Conservation (phyloP, 1,284 basidiomycete species). For the Athelia sp. region DNA sequence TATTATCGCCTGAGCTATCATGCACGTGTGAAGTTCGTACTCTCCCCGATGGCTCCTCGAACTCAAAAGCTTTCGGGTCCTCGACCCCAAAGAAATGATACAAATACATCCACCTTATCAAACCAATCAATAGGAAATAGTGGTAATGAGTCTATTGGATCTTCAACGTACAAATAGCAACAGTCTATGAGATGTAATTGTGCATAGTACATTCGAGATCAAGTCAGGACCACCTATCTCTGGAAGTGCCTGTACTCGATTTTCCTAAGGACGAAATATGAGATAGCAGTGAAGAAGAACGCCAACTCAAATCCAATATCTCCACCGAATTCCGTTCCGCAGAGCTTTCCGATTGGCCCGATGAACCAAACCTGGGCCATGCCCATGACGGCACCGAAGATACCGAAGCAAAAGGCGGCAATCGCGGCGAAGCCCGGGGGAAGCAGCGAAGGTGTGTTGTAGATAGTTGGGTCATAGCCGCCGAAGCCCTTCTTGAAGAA, state of each 20-base stretch:
- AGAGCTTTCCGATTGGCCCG: constrained; percentile 19
- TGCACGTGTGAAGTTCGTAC: no score
- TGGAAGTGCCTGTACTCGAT: not conserved
- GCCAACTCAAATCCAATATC: constrained; percentile 28
- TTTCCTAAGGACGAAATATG: constrained; percentile 13
- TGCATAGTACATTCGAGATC: no score
- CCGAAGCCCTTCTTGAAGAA: constrained; percentile 27
- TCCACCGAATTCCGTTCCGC: constrained; percentile 10
- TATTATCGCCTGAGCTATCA: no score
- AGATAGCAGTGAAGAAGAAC: constrained; percentile 21
- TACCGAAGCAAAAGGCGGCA: constrained; percentile 18
- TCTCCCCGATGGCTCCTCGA: no score
- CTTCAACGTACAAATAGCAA: no score
- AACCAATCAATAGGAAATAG: no score
- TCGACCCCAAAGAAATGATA: no score
- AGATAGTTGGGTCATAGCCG: constrained; percentile 26
- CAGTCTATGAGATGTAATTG: no score
- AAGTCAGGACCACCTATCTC: not conserved
- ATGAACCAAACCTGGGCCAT: constrained; percentile 26
- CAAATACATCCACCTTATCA: no score
- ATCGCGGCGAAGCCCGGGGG: constrained; percentile 25
- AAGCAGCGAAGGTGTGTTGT: constrained; percentile 19
- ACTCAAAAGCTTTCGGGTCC: no score
- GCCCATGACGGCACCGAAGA: constrained; percentile 25
- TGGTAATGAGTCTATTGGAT: no score